These are phyloP conservation scores for Trametes pubescens DNA, from an alignment of 1,284 basidiomycete genomes.

Conservation along the genomic window DNA sequence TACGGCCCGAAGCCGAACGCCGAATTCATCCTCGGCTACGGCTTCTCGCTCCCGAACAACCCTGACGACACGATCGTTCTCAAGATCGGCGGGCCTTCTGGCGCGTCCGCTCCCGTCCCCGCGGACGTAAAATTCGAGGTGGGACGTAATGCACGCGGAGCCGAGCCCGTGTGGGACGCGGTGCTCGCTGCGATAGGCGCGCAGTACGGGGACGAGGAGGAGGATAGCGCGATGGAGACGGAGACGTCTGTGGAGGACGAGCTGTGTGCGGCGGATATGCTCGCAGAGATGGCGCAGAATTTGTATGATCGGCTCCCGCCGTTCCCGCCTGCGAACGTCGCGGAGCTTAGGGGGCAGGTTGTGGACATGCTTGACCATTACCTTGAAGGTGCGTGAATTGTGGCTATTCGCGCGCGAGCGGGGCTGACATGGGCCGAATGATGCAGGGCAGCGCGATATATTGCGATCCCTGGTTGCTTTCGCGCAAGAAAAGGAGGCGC, in stretches of 20 bases:
- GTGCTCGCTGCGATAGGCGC: slow-evolving; percentile 53
- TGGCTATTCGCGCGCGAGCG: neutral
- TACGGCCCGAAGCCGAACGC: slow-evolving; percentile 88
- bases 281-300: slow-evolving; percentile 70
- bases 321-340: slow-evolving; percentile 28
- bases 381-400: slow-evolving; percentile 54
- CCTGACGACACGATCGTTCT: slow-evolving; percentile 87
- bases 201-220: slow-evolving; percentile 37
- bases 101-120: slow-evolving; percentile 24
- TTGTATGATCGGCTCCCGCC: slow-evolving; percentile 62
- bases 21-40: slow-evolving; percentile 88
- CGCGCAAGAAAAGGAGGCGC: slow-evolving; percentile 51
- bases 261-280: slow-evolving; percentile 68
- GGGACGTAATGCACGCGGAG: slow-evolving; percentile 61
- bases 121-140: slow-evolving; percentile 64
- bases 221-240: slow-evolving; percentile 41
- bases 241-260: slow-evolving; percentile 52
- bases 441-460: slow-evolving; percentile 54
- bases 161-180: slow-evolving; percentile 67
- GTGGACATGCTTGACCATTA: slow-evolving; percentile 64
- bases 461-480: slow-evolving; percentile 52
- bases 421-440: neutral
- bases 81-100: slow-evolving; percentile 64
- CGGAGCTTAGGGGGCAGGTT: slow-evolving; percentile 57
- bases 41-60: slow-evolving; percentile 80